These are phyloP conservation scores for Dendrobium catenatum DNA, from an alignment of 106 monocot species.

Conservation along the genomic window DNA sequence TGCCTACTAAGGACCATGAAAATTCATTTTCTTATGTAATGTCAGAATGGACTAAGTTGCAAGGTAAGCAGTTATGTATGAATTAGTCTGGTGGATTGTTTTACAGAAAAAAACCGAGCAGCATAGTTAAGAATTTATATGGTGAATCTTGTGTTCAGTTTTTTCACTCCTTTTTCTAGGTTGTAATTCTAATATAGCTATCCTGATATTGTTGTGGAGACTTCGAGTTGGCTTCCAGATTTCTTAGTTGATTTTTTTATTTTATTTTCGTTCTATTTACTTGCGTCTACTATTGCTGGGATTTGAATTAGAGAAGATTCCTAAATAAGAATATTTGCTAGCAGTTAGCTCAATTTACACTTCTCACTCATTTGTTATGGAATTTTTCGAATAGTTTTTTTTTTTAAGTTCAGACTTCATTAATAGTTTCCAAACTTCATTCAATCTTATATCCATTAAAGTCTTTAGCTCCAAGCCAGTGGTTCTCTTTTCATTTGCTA, in stretches of 20 bases:
- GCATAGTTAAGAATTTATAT: not conserved
- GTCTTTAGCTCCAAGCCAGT: not conserved
- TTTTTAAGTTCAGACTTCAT: not conserved
- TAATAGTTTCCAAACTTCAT: not conserved
- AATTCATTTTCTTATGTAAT: conserved; percentile 73
- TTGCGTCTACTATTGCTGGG: not conserved
- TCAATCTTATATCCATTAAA: not conserved
- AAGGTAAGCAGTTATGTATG: conserved; percentile 34
- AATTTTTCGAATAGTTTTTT: not conserved
- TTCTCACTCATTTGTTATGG: not conserved
- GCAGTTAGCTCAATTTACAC: not conserved
- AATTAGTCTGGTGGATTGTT: not conserved
- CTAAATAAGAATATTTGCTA: not conserved
- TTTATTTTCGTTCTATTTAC: not conserved
- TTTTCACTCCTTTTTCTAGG: not conserved
- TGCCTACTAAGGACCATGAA: conserved; percentile 61
- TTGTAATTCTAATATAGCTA: not conserved
- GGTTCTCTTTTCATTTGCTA: too few relatives aligned
- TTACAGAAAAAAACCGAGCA: not conserved
- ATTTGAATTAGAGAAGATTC: not conserved
- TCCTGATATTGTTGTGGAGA: not conserved
- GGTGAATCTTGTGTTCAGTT: not conserved
- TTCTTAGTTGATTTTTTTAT: not conserved
- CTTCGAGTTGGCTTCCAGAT: not conserved
- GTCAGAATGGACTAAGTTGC: conserved; percentile 90